Evolutionary conservation across 345 rosid genomes (phyloP).

Genomic region (Nephelium lappaceum): DNA sequence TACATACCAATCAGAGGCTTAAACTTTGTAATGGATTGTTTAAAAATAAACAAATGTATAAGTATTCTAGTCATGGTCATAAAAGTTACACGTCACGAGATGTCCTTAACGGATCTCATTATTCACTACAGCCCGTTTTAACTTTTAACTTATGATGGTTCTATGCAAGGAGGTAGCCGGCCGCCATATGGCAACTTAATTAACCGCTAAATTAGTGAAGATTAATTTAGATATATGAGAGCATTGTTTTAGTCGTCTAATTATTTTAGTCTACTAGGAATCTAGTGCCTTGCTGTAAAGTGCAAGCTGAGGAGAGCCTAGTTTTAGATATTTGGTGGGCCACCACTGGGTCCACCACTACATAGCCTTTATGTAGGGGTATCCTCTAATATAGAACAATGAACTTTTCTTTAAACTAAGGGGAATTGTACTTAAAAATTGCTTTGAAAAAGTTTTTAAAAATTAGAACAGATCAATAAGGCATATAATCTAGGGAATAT

Average conservation of each 20-base stretch:
- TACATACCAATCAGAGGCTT: too few species aligned
- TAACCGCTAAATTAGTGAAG: not conserved
- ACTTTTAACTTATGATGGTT: not conserved
- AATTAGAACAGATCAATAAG: too few species aligned
- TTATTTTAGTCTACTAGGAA: slow-evolving; percentile 1
- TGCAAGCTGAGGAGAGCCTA: not conserved
- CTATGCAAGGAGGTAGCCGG: not conserved
- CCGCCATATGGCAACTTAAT: slow-evolving; percentile 4
- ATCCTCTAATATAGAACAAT: slow-evolving; percentile 1
- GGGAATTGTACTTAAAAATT: not conserved
- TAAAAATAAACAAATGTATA: too few species aligned
- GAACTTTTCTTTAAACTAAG: not conserved
- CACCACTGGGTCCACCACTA: not conserved
- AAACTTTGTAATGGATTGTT: too few species aligned
- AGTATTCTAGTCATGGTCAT: too few species aligned
- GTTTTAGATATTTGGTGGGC: slow-evolving; percentile 10
- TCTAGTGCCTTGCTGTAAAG: slow-evolving; percentile 18
- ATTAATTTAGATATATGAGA: not conserved
- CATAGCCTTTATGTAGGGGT: not conserved
- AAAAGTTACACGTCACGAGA: not conserved
- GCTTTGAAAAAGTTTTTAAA: not conserved
- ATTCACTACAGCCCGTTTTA: not conserved
- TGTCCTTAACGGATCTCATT: not conserved
- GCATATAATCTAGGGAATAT: not conserved
- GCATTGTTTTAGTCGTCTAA: not conserved